phyloP scores from a whole-genome alignment of 208 protist genomes.

The Leishmania gerbilli region DNA sequence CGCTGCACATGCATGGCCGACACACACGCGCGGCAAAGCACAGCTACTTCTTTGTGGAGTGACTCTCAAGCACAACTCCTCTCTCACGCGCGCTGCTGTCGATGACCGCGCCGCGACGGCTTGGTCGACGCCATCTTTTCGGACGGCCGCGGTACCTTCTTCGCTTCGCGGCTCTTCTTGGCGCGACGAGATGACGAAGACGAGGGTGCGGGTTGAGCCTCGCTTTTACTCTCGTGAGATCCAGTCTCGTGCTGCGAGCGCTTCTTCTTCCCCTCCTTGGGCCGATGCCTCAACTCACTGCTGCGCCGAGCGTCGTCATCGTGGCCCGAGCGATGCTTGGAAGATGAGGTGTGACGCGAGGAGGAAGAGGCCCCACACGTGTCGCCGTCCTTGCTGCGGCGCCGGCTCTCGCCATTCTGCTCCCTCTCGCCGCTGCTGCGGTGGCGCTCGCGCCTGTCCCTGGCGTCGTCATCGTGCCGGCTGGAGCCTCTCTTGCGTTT shows the following conservation, averaged over 20 bases:
- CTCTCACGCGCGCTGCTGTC: neutral
- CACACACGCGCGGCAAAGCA: neutral
- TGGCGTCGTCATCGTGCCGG: constrained; percentile 5
- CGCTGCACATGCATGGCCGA: neutral
- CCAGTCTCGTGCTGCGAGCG: neutral
- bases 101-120: neutral
- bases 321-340: neutral
- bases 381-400: neutral
- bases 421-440: constrained; percentile 7
- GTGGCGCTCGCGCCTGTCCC: constrained; percentile 1
- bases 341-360: neutral
- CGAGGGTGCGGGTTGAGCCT: neutral
- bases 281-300: neutral
- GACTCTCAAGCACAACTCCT: neutral
- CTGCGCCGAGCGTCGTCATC: neutral
- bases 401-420: neutral
- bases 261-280: constrained; percentile 3
- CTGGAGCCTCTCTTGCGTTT: constrained; percentile 2
- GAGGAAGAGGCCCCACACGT: neutral
- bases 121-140: constrained; percentile 8
- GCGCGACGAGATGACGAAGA: neutral
- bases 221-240: neutral
- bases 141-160: constrained; percentile 10
- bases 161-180: constrained; percentile 6
- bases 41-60: neutral